Evolutionary conservation across 306 rosid genomes (phyloP), one percentile per base, ranked within the genome.

Genomic region (Citrullus amarus): DNA sequence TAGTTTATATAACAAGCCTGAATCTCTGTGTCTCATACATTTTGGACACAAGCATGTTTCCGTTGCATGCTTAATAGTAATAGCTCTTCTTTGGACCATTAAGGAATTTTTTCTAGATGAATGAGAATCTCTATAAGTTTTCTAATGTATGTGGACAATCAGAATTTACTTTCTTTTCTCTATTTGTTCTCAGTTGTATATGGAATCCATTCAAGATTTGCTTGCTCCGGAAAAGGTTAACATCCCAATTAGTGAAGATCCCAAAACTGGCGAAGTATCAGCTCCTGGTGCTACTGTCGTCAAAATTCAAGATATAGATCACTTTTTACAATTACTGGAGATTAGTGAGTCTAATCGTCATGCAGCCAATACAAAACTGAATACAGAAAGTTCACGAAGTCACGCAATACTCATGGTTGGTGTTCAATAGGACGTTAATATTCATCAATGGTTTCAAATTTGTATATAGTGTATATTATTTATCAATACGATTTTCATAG

Each of bases 121-220:
- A 20, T 68, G 55, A n/a, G 18, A 66, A 38, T 65, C 28, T 34
- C 12, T 38, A 36, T 14, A 16, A 65, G 71, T 66, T 66, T 66
- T 38, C 51, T 11, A 65, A 36, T 36, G 72, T 36, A 71, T 57
- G n/a, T 60, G 76, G 32, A 43, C 22, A 66, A 63, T 51, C 74
- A 66, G 53, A 66, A 57, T 57, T 76, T 56, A 57, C 15, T 6
- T 15, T 38, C 20, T 25, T 25, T 25, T 25, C n/a, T 55, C 53
- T 76, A 61, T 67, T 22, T 67, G 25, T 54, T 67, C 39, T 65
- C 86, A 90, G 94, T 73, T 90, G 86, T 90, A 90, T 84, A 83
- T 88, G 92, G 94, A 90, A 76, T 90, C 88, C 53, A 76, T 90
- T 62, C 91, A 90, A 85, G 94, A 90, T 86, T 85, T 90, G 76